Evolutionary conservation across 2,329 filamentous ascomycete genomes (phyloP).

Genomic region (Nemania diffusa): DNA sequence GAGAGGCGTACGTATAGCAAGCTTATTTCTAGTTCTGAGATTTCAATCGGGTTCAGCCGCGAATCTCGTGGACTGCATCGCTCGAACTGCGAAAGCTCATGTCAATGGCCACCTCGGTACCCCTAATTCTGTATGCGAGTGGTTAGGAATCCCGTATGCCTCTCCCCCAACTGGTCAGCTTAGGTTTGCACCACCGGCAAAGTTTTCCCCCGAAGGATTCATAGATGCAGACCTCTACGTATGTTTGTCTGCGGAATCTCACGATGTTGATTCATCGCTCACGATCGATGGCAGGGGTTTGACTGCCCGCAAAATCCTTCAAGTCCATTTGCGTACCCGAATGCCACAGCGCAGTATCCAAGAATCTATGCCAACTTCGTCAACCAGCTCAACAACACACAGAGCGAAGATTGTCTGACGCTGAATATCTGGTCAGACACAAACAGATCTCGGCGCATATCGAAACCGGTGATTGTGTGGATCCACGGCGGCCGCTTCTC

Average conservation of each 20-base stretch:
- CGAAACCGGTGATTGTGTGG: slow-evolving; percentile 29
- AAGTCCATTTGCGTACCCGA: slow-evolving; percentile 21
- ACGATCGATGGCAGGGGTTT: slow-evolving; percentile 17
- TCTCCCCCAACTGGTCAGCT: slow-evolving; percentile 26
- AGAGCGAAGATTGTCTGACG: slow-evolving; percentile 28
- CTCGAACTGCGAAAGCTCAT: slow-evolving; percentile 20
- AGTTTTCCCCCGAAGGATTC: slow-evolving; percentile 5
- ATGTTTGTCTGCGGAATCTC: not conserved
- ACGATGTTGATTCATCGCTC: slow-evolving; percentile 1
- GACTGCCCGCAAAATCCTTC: slow-evolving; percentile 29
- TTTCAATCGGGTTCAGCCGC: slow-evolving; percentile 10
- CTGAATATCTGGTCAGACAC: slow-evolving; percentile 25
- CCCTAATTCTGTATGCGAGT: slow-evolving; percentile 27
- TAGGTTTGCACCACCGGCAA: slow-evolving; percentile 20
- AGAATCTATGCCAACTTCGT: slow-evolving; percentile 23
- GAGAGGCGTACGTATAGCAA: not conserved
- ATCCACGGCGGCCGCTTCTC: slow-evolving; percentile 30
- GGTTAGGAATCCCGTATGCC: slow-evolving; percentile 27
- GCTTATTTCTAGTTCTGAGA: slow-evolving; percentile 5
- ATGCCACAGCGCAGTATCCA: slow-evolving; percentile 24
- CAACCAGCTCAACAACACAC: slow-evolving; percentile 28
- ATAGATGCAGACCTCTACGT: slow-evolving; percentile 24
- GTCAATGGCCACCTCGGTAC: slow-evolving; percentile 20
- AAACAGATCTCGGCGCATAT: not conserved
- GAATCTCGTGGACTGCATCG: slow-evolving; percentile 1